These are phyloP conservation scores for Quercus dentata DNA, from an alignment of 306 rosid species.

Conservation along the genomic window DNA sequence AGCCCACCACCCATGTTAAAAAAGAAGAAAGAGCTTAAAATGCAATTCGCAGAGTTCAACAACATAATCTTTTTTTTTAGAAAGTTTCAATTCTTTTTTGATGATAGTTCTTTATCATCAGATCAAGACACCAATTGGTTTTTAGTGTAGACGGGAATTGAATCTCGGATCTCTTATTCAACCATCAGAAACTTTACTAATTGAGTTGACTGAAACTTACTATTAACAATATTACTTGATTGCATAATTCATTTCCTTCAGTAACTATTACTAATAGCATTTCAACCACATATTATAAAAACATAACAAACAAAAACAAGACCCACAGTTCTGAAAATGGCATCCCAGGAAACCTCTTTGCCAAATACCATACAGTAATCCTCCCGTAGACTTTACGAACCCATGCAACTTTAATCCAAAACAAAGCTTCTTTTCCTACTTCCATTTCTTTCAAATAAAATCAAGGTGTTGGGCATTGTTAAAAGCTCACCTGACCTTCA, in stretches of 20 bases:
- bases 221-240: neutral
- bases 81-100: rapidly evolving
- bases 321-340: neutral
- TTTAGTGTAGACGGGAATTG: rapidly evolving
- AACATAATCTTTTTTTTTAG: too few relatives aligned
- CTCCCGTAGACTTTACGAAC: neutral
- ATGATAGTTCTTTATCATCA: too few relatives aligned
- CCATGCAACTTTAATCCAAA: neutral
- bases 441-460: too few relatives aligned
- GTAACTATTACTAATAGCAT: neutral
- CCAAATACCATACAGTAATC: neutral
- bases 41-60: too few relatives aligned
- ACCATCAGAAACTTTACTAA: rapidly evolving
- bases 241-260: neutral
- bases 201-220: rapidly evolving
- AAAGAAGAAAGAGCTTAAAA: too few relatives aligned
- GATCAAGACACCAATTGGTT: rapidly evolving
- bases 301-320: neutral
- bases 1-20: too few relatives aligned
- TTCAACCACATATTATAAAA: neutral
- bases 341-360: neutral
- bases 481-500: neutral
- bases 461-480: neutral
- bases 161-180: rapidly evolving
- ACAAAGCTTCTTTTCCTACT: too few relatives aligned